These are phyloP conservation scores for Incumbomyces lentus DNA, from an alignment of 2,329 filamentous ascomycete species.

Conservation along the genomic window DNA sequence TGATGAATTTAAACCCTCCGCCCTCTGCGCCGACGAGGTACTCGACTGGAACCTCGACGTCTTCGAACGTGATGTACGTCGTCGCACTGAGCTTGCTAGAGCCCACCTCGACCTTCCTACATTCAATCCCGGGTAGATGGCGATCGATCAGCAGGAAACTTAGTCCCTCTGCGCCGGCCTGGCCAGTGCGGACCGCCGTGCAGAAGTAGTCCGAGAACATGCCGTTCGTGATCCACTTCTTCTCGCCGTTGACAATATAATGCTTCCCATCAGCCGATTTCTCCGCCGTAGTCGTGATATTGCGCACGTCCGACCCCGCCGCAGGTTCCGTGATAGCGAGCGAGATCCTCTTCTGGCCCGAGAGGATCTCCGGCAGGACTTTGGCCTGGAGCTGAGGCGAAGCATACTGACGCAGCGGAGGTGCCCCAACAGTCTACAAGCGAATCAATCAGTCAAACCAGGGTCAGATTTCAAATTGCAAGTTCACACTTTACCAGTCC, in stretches of 20 bases:
- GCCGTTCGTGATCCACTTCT: constrained; percentile 99
- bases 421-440: constrained; percentile 18
- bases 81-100: constrained; percentile 90
- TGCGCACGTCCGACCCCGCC: constrained; percentile 55
- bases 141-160: constrained; percentile 93
- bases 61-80: constrained; percentile 54
- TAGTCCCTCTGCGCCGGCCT: constrained; percentile 70
- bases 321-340: constrained; percentile 46
- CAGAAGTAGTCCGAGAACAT: constrained; percentile 98
- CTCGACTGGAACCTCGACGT: constrained; percentile 77
- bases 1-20: constrained; percentile 5
- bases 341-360: constrained; percentile 48
- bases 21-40: constrained; percentile 76
- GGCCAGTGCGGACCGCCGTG: constrained; percentile 72
- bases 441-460: constrained; percentile 25
- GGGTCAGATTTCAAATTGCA: constrained; percentile 26
- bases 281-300: constrained; percentile 50
- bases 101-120: constrained; percentile 98
- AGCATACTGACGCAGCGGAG: constrained; percentile 25
- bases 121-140: constrained; percentile 73
- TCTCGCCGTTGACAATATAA: constrained; percentile 66
- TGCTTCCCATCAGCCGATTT: constrained; percentile 32
- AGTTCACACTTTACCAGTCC: constrained; percentile 10
- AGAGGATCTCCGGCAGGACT: constrained; percentile 49
- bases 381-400: constrained; percentile 26